Evolutionary conservation across 164 flowering plant genomes (phyloP), one percentile per base, ranked within the genome.

Genomic region (Nymphaea colorata): DNA sequence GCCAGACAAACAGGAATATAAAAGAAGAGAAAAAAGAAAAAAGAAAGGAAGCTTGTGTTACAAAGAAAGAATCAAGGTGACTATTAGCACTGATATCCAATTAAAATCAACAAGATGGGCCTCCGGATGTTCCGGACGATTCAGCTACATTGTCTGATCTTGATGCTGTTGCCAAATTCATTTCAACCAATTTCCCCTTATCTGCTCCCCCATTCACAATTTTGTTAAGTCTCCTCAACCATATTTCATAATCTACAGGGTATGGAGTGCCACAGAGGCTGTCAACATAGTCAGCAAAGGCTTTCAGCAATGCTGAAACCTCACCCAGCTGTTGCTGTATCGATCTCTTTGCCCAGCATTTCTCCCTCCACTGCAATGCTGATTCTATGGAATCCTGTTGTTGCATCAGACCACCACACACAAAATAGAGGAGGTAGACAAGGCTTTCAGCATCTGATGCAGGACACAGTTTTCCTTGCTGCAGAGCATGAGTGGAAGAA

Each of bases 241-340:
- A 88, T 43, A 86, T 85, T 41, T 83, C 89, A 72, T 84, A 84
- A 67, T 88, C 87, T 5, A 90, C 84, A 4, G 96, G 87, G 65
- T 87, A 90, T 4, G 96, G 93, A 6, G 96, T 90, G 59, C 96
- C 93, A 75, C 96, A 86, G 6, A 90, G 84, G 70, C 90, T 86
- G 66, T 90, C 96, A 41, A 88, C 91, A 73, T 88, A 90, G 75
- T 90, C 96, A 36, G 93, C 87, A 77, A 88, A 88, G 36, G 96
- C 96, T 72, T 90, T 90, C 67, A 90, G 68, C 2, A 90, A 77
- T 67, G 93, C 81, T 12, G 96, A 90, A 64, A 88, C 87, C 72
- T 88, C 91, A 11, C 96, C 93, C 3, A 90, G 87, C 66, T 82
- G 85, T 74, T 84, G 85, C 77, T 90, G 96, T 64, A 90, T 84